These are phyloP conservation scores for Xylariales sp. DNA, from an alignment of 2,329 filamentous ascomycete species.

Conservation along the genomic window DNA sequence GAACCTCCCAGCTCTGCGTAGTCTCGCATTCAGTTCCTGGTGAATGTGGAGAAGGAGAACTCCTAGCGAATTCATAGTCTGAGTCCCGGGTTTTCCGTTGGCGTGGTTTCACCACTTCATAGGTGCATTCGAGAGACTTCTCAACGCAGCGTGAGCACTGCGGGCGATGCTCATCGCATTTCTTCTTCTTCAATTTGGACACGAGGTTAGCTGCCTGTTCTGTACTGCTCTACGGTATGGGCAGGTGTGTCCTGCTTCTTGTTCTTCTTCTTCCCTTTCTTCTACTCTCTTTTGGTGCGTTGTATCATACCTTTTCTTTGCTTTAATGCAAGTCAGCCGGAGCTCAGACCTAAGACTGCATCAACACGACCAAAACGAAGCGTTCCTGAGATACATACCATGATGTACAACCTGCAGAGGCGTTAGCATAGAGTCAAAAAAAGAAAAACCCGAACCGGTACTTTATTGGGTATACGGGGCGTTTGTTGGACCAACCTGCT, in stretches of 20 bases:
- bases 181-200: constrained; percentile 44
- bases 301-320: constrained; percentile 49
- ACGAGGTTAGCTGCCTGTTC: constrained; percentile 8
- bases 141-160: constrained; percentile 47
- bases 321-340: constrained; percentile 22
- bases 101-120: constrained; percentile 42
- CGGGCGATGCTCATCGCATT: constrained; percentile 50
- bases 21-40: no score
- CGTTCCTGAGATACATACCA: constrained; percentile 35
- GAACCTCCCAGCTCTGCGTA: no score
- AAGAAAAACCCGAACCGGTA: no score
- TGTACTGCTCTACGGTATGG: neutral
- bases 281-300: no score
- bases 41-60: neutral
- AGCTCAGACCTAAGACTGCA: constrained; percentile 6
- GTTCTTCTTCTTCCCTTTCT: no score
- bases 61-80: constrained; percentile 12
- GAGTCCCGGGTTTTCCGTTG: constrained; percentile 34
- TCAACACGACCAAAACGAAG: constrained; percentile 11
- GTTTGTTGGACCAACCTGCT: constrained; percentile 42
- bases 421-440: neutral
- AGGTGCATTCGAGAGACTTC: constrained; percentile 42
- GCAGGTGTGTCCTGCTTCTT: constrained; percentile 41
- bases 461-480: no score
- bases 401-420: constrained; percentile 40